Percentiles rank a stretch among this genome's conserved stretches.
phyloP scores from a whole-genome alignment of 2,329 filamentous ascomycete genomes.

The Aulographum hederae region DNA sequence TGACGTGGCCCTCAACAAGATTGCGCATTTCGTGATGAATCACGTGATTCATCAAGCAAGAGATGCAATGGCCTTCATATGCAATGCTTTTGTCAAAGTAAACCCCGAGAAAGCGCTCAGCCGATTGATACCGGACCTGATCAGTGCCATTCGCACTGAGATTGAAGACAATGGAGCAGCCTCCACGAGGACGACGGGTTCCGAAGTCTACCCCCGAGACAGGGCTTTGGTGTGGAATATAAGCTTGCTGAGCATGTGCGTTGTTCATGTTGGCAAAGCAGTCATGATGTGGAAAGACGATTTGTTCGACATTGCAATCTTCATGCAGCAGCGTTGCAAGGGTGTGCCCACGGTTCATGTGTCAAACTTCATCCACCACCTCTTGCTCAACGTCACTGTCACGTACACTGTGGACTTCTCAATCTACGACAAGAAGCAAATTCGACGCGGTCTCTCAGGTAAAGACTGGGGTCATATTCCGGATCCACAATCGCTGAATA shows the following conservation, averaged over 20 bases:
- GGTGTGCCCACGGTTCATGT: conserved; percentile 90
- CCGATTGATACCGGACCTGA: conserved; percentile 74
- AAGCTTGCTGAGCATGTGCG: conserved; percentile 93
- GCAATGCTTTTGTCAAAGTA: conserved; percentile 90
- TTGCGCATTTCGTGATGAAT: conserved; percentile 76
- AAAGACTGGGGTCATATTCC: conserved; percentile 73
- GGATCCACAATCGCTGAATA: conserved; percentile 55
- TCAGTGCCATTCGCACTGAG: conserved; percentile 83
- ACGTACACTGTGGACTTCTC: conserved; percentile 85
- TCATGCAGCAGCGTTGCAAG: conserved; percentile 92
- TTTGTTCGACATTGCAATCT: conserved; percentile 75
- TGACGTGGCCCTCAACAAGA: conserved; percentile 78
- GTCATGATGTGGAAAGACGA: conserved; percentile 80
- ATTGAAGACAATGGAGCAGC: conserved; percentile 95
- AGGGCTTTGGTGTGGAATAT: conserved; percentile 91
- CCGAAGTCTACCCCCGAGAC: conserved; percentile 83
- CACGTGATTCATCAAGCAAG: conserved; percentile 94
- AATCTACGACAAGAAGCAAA: conserved; percentile 63
- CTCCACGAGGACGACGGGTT: conserved; percentile 82
- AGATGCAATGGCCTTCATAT: conserved; percentile 97
- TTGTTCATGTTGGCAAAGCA: conserved; percentile 84
- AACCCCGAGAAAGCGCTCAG: conserved; percentile 86
- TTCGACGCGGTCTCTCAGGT: conserved; percentile 53
- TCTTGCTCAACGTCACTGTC: conserved; percentile 83
- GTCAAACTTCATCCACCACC: conserved; percentile 93